Evolutionary conservation across 495 filamentous ascomycete species (phyloP).

Genomic region (Penicillium flavigenum): DNA sequence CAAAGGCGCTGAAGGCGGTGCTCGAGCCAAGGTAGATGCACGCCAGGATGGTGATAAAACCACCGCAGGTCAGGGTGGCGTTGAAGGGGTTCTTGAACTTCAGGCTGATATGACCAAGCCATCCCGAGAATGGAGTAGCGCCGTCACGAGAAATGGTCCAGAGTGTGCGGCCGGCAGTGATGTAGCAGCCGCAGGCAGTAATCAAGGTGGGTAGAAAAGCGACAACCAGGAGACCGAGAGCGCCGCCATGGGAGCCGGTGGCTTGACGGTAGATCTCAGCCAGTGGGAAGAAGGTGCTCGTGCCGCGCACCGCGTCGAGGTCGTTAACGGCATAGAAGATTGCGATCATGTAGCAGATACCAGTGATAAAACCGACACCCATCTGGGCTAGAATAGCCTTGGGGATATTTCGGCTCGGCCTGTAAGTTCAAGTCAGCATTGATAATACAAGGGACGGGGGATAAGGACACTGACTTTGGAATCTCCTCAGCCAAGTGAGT

Average conservation of each 20-base stretch:
- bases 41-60: constrained; percentile 64
- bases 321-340: constrained; percentile 54
- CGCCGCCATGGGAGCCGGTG: constrained; percentile 63
- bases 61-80: constrained; percentile 61
- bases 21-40: constrained; percentile 70
- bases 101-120: constrained; percentile 40
- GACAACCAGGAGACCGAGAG: constrained; percentile 59
- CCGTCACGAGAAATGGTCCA: constrained; percentile 81
- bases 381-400: constrained; percentile 54
- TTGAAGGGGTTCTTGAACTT: constrained; percentile 63
- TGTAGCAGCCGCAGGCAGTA: constrained; percentile 63
- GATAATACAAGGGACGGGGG: neutral
- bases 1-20: constrained; percentile 73
- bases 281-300: constrained; percentile 72
- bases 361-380: constrained; percentile 49
- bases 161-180: constrained; percentile 79
- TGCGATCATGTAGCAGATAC: constrained; percentile 51
- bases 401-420: constrained; percentile 49
- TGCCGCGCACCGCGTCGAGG: constrained; percentile 35
- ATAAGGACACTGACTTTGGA: constrained; percentile 48
- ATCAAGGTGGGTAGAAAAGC: constrained; percentile 63
- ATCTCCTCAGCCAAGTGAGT: constrained; percentile 84
- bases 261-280: constrained; percentile 78
- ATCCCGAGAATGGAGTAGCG: constrained; percentile 46
- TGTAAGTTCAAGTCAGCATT: constrained; percentile 10